Evolutionary conservation across 345 rosid species (phyloP), one percentile per base, ranked within the genome.

Genomic region (Laguncularia racemosa): DNA sequence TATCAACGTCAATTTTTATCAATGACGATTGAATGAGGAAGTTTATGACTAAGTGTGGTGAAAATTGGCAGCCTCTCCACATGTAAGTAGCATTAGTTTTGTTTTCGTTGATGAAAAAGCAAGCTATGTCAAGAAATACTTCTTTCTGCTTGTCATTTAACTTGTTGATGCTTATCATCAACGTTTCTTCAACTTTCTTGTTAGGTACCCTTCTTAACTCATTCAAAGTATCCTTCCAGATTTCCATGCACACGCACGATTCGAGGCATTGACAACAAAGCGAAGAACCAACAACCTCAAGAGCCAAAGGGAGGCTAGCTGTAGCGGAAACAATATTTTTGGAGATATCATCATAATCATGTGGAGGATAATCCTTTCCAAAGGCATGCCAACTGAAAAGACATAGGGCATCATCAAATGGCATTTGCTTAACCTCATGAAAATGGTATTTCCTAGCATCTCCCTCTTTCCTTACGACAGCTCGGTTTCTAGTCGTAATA

Each of bases 331-430:
- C 57, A 18, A 61, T 44, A 12, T 2, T 4, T 26, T 6, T 26
- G 6, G 57, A 16, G 0, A 52, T 14, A 16, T 5, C 0, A 26
- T 18, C 55, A 38, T 48, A 50, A 16, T 12, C 46, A 0, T 50
- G 13, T 4, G 16, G 0, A 0, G 50, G 21, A 4, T 12, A 13
- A 20, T 0, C 57, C 3, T 21, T 3, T 12, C 5, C 4, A 0
- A 60, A 60, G 10, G 64, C 23, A 11, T 16, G 33, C n/a, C n/a
- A 38, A 7, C 23, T 18, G 18, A 60, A 52, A 12, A 60, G 7
- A 0, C 20, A 5, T 5, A 43, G 16, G 1, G 57, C 49, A 14
- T 0, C 0, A 18, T 0, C 0, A 19, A 38, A 43, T 12, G 12
- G 13, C 64, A 60, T 60, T 44, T 4, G 1, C 2, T 16, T 26